Conservation (phyloP, 2,329 filamentous ascomycete genomes). For the Cryphonectria radicalis region DNA sequence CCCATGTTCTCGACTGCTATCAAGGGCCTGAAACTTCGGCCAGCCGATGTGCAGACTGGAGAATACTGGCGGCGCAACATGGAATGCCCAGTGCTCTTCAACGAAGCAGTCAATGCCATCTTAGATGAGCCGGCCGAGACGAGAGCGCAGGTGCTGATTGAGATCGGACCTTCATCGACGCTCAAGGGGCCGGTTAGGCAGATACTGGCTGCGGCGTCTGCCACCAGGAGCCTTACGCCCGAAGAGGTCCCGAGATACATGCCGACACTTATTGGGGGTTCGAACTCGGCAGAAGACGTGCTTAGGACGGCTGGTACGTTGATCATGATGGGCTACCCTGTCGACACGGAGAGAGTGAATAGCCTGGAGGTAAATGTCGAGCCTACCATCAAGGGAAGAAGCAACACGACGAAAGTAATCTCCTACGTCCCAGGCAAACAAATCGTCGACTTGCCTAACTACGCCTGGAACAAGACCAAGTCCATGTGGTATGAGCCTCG, state of each 20-base stretch:
- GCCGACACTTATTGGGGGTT: not conserved
- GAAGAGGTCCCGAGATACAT: not conserved
- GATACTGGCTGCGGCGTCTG: constrained; percentile 11
- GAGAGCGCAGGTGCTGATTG: constrained; percentile 30
- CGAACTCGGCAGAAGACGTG: not conserved
- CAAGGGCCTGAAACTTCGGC: not conserved
- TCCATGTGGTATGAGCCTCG: not conserved
- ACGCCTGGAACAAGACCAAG: constrained; percentile 2
- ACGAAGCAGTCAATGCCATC: not conserved
- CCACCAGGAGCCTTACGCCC: not conserved
- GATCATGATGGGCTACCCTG: not conserved
- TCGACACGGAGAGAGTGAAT: not conserved
- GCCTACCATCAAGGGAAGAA: not conserved
- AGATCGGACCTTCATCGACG: constrained; percentile 38
- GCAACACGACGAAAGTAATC: not conserved
- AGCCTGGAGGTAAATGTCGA: not conserved
- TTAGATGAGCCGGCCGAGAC: not conserved
- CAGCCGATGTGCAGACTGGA: not conserved
- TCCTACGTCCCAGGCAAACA: not conserved
- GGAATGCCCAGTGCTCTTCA: constrained; percentile 12
- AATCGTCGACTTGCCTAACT: constrained; percentile 11
- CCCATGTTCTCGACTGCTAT: not conserved
- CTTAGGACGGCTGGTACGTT: not conserved
- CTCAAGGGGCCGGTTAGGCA: constrained; percentile 38
- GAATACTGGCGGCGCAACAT: constrained; percentile 26